Evolutionary conservation across 331 rosid species (phyloP).

Genomic region (Acacia concinna): DNA sequence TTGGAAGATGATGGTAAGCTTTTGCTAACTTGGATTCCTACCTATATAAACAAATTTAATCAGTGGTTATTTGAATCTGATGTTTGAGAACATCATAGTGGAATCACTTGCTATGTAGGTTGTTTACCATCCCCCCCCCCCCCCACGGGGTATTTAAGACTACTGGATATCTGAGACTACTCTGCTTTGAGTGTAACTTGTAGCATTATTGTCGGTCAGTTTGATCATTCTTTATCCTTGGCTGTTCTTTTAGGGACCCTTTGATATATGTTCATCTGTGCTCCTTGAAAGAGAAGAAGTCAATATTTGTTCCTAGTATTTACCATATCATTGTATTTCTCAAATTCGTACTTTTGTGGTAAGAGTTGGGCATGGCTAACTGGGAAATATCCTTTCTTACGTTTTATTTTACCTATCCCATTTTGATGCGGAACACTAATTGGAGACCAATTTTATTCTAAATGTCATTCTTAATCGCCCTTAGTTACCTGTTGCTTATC

Average conservation of each 20-base stretch:
- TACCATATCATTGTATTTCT: neutral
- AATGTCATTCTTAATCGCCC: neutral
- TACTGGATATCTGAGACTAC: slow-evolving; percentile 8
- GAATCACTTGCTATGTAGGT: neutral
- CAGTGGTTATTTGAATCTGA: slow-evolving; percentile 14
- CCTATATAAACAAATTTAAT: neutral
- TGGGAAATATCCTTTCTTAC: neutral
- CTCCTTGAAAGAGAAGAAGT: neutral
- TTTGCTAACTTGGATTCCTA: slow-evolving; percentile 1
- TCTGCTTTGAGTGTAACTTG: slow-evolving; percentile 3
- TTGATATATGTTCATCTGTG: neutral
- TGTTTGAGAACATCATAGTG: neutral
- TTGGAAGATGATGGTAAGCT: slow-evolving; percentile 97
- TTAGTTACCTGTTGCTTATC: neutral
- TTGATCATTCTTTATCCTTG: neutral
- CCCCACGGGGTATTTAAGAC: neutral
- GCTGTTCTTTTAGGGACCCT: neutral
- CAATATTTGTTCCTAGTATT: neutral
- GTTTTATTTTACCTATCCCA: neutral
- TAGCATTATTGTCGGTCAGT: slow-evolving; percentile 11
- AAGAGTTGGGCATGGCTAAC: neutral
- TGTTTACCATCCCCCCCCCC: neutral
- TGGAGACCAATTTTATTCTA: neutral
- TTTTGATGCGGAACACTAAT: neutral
- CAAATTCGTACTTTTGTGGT: neutral